phyloP scores from a whole-genome alignment of 306 rosid genomes.

The Fragaria nilgerrensis region DNA sequence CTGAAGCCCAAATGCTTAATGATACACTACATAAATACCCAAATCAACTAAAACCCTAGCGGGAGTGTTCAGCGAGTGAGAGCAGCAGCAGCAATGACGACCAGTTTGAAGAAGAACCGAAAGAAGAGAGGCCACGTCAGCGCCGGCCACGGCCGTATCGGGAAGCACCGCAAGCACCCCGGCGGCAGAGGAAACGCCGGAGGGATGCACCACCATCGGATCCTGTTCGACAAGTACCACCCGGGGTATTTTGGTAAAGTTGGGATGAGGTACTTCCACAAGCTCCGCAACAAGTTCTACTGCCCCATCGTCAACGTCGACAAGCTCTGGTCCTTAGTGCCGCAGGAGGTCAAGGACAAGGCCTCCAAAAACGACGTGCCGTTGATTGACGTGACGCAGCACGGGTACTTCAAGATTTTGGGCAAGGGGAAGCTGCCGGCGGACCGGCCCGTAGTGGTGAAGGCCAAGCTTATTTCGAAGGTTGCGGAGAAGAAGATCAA shows the following conservation, averaged over 20 bases:
- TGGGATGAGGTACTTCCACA: constrained; percentile 10
- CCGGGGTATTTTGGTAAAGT: constrained; percentile 15
- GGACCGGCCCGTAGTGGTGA: not conserved
- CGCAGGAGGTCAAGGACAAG: constrained; percentile 10
- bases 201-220: constrained; percentile 16
- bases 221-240: constrained; percentile 15
- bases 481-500: constrained; percentile 8
- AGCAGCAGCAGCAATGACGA: not conserved
- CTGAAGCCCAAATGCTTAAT: not conserved
- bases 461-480: constrained; percentile 3
- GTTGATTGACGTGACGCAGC: constrained; percentile 5
- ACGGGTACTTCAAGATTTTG: not conserved
- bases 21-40: too few relatives aligned
- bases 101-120: not conserved
- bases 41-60: not conserved
- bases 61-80: not conserved
- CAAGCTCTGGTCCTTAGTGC: constrained; percentile 6
- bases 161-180: constrained; percentile 17
- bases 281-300: constrained; percentile 10
- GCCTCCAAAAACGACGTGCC: not conserved
- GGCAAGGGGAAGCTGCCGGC: constrained; percentile 4
- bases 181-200: constrained; percentile 3
- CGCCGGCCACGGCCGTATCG: constrained; percentile 12
- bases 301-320: constrained; percentile 2
- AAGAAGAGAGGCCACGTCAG: constrained; percentile 20